Percentiles rank a stretch among this genome's conserved stretches.
These are phyloP conservation scores for Botrytis deweyae DNA, from an alignment of 2,329 filamentous ascomycete genomes.

Conservation along the genomic window DNA sequence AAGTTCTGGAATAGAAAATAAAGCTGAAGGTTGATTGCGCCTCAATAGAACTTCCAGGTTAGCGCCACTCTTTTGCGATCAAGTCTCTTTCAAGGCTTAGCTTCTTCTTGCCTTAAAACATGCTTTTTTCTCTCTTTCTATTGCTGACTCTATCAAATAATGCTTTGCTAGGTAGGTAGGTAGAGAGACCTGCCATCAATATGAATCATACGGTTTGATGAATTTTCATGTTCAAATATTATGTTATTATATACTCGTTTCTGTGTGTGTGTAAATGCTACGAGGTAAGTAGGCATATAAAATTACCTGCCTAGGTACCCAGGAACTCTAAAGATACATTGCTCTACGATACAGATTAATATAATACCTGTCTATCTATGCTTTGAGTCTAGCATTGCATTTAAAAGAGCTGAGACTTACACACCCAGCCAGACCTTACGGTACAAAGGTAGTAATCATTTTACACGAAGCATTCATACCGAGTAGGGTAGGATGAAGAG, in stretches of 20 bases:
- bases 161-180: neutral
- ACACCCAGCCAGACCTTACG: neutral
- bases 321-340: neutral
- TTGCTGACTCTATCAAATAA: neutral
- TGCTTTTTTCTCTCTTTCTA: neutral
- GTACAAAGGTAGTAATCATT: neutral
- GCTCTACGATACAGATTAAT: neutral
- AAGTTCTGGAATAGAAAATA: conserved; percentile 1
- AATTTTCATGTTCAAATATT: neutral
- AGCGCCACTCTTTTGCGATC: conserved; percentile 21
- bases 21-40: conserved; percentile 22
- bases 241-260: too few relatives aligned
- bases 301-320: neutral
- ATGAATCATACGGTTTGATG: neutral
- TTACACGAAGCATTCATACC: neutral
- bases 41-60: conserved; percentile 17
- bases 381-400: neutral
- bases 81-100: conserved; percentile 20
- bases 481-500: neutral
- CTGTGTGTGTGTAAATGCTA: neutral
- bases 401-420: neutral
- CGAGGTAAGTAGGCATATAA: neutral
- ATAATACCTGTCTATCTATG: neutral
- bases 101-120: conserved; percentile 5
- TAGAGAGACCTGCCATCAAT: neutral